Percentiles rank a stretch among this genome's conserved stretches.
These are phyloP conservation scores for Bryoglossum gracile DNA, from an alignment of 495 filamentous ascomycete genomes.

Conservation along the genomic window DNA sequence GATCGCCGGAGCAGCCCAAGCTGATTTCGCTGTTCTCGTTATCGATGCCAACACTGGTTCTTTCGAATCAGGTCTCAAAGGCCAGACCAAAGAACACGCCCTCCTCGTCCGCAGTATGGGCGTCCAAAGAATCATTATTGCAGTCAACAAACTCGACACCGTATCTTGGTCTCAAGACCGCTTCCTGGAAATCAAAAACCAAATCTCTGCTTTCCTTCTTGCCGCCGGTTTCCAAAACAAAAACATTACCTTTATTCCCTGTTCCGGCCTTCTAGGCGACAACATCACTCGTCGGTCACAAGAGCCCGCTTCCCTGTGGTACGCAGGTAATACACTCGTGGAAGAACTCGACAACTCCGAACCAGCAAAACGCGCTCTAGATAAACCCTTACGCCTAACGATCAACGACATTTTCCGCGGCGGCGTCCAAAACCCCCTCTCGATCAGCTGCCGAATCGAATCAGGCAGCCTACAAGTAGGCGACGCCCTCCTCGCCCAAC, in stretches of 20 bases:
- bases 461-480: slow-evolving; percentile 76
- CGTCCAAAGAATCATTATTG: slow-evolving; percentile 77
- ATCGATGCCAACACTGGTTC: slow-evolving; percentile 82
- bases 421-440: slow-evolving; percentile 62
- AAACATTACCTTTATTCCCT: slow-evolving; percentile 79
- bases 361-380: slow-evolving; percentile 58
- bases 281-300: slow-evolving; percentile 63
- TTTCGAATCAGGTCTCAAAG: slow-evolving; percentile 87
- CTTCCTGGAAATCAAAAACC: slow-evolving; percentile 78
- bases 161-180: slow-evolving; percentile 72
- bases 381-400: slow-evolving; percentile 77
- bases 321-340: slow-evolving; percentile 68
- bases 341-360: slow-evolving; percentile 77
- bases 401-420: slow-evolving; percentile 77
- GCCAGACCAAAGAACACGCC: slow-evolving; percentile 91
- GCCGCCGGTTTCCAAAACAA: slow-evolving; percentile 71
- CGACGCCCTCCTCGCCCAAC: slow-evolving; percentile 71
- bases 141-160: slow-evolving; percentile 90
- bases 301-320: slow-evolving; percentile 61
- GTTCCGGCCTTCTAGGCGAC: slow-evolving; percentile 80
- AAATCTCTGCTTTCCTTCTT: slow-evolving; percentile 74
- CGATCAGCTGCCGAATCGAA: slow-evolving; percentile 80
- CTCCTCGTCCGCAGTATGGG: slow-evolving; percentile 88
- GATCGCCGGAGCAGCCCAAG: slow-evolving; percentile 94
- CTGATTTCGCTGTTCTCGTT: slow-evolving; percentile 92